These are phyloP conservation scores for Sporobolomyces roseus DNA, from an alignment of 768 basidiomycete genomes.

Conservation along the genomic window DNA sequence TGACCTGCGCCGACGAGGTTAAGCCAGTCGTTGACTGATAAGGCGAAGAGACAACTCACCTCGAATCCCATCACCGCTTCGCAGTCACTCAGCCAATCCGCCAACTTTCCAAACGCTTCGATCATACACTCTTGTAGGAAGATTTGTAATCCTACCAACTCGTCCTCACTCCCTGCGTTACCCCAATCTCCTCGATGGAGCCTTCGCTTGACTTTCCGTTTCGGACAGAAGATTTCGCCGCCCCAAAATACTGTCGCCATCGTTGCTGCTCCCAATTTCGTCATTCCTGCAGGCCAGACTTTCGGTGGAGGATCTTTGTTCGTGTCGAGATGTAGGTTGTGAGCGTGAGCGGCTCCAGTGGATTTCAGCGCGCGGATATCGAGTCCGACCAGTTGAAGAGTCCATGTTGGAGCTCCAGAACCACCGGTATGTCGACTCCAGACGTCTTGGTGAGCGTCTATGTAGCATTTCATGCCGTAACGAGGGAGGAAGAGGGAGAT, in stretches of 20 bases:
- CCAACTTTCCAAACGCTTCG: slow-evolving; percentile 68
- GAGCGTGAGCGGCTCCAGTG: slow-evolving; percentile 79
- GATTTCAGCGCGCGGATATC: slow-evolving; percentile 74
- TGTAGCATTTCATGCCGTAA: slow-evolving; percentile 69
- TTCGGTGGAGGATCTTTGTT: slow-evolving; percentile 41
- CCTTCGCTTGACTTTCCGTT: slow-evolving; percentile 53
- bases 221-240: slow-evolving; percentile 78
- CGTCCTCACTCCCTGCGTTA: slow-evolving; percentile 50
- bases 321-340: slow-evolving; percentile 59
- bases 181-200: slow-evolving; percentile 46
- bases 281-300: slow-evolving; percentile 43
- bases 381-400: slow-evolving; percentile 77
- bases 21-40: background rate
- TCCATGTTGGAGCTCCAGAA: slow-evolving; percentile 90
- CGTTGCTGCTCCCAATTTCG: slow-evolving; percentile 51
- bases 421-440: slow-evolving; percentile 94
- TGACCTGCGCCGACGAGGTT: slow-evolving; percentile 22
- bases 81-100: slow-evolving; percentile 64
- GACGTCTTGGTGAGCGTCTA: slow-evolving; percentile 78
- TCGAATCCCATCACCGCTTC: slow-evolving; percentile 84
- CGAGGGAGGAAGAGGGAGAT: slow-evolving; percentile 67
- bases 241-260: slow-evolving; percentile 96
- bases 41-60: slow-evolving; percentile 52
- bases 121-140: slow-evolving; percentile 80
- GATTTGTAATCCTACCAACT: slow-evolving; percentile 65